Evolutionary conservation across 2,329 filamentous ascomycete genomes (phyloP), one percentile per base, ranked within the genome.

Genomic region (Cyphellophora attinorum): DNA sequence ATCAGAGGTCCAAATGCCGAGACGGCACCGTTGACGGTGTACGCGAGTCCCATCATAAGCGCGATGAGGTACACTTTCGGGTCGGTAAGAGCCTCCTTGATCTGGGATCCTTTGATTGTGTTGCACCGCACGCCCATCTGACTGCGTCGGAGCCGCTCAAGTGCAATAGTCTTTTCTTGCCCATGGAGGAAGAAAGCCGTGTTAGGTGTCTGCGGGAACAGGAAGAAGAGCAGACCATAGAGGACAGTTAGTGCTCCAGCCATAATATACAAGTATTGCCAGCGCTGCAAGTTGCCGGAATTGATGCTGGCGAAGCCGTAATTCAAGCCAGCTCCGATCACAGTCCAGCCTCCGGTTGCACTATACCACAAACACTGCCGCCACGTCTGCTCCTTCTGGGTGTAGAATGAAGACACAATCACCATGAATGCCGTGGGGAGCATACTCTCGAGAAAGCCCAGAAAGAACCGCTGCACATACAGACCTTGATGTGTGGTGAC

Each of bases 231-330:
- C 0, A 77, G 36, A 0, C 78, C 79, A 45, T 80, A 81, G 0
- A 79, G 30, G 23, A 81, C 71, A 0, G 79, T 82, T 32, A 82
- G 48, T 0, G 61, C 62, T 0, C 78, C 78, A 1, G 76, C 76
- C 12, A 82, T 59, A 11, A 83, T 60, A 51, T 81, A 83, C 39
- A 83, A 78, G 47, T 80, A 81, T 58, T 82, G 78, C 79, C 79
- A 85, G 3, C 68, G 60, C 27, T 62, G 67, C 27, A 81, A 56
- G 0, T 57, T 51, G 0, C 72, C 73, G 2, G 65, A 60, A 0
- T 51, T 57, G 31, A 82, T 73, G 52, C 80, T 76, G 0, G 73
- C 76, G 49, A 81, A 81, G 3, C 68, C 79, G 51, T 81, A 82
- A 56, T 80, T 81, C 32, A 81, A 56, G 0, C 64, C 70, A 6